These are phyloP conservation scores for Cenchrus fungigraminus DNA, from an alignment of 176 grass and related monocot genomes.

Conservation along the genomic window DNA sequence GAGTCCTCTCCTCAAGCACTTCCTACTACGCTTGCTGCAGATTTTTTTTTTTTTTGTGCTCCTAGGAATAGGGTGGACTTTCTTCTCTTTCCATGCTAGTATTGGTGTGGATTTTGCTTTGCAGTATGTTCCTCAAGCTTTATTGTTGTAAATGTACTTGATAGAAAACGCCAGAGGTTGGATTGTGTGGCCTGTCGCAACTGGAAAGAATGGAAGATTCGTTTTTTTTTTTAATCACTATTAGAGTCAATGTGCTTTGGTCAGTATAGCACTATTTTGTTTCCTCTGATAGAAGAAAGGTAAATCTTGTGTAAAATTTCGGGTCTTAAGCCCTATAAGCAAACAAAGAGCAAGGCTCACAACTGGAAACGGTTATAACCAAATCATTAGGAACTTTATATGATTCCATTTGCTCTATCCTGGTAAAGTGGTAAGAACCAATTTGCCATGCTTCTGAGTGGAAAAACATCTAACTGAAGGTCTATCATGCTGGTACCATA, in stretches of 20 bases:
- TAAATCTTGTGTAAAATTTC: neutral
- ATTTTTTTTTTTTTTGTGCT: neutral
- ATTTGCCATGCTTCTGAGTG: conserved; percentile 1
- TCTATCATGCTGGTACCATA: neutral
- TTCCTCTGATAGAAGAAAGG: neutral
- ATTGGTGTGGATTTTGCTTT: neutral
- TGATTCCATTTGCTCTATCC: neutral
- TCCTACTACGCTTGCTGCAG: neutral
- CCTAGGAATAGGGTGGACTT: neutral
- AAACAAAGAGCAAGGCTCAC: neutral
- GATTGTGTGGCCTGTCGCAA: neutral
- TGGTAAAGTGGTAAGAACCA: neutral
- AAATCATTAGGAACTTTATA: neutral
- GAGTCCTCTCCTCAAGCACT: neutral
- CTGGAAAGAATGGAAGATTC: neutral
- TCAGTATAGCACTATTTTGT: neutral
- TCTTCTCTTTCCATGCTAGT: neutral
- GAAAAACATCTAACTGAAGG: neutral
- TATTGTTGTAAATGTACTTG: neutral
- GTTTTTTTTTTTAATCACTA: neutral
- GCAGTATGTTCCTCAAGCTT: neutral
- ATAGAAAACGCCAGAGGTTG: neutral
- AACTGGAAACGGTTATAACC: neutral
- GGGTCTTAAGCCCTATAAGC: neutral
- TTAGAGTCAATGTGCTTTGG: neutral